A percentile compares a stretch with the other conserved stretches of the same genome.
Conservation (phyloP, 495 filamentous ascomycete species). For the Podospora didyma region DNA sequence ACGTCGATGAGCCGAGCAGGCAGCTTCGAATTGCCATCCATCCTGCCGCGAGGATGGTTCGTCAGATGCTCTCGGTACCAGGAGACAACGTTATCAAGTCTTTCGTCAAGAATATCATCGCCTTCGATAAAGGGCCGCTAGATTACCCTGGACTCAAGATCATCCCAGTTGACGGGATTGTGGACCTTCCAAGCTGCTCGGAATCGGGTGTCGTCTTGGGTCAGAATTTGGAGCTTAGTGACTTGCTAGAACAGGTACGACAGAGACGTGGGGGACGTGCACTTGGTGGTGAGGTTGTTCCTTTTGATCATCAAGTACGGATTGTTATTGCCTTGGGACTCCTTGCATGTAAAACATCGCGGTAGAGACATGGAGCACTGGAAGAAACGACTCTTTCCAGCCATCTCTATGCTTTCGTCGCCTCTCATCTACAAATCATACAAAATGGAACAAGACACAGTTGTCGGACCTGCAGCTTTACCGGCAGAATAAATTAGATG, state of each 20-base stretch:
- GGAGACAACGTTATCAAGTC: neutral
- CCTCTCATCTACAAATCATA: no score
- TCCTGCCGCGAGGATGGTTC: neutral
- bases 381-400: no score
- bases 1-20: neutral
- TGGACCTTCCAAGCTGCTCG: neutral
- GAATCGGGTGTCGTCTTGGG: neutral
- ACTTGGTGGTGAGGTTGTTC: neutral
- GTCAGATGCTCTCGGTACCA: neutral
- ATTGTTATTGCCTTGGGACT: no score
- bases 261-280: neutral
- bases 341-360: no score
- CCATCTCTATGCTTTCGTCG: no score
- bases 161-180: neutral
- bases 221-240: neutral
- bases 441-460: no score
- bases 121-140: neutral
- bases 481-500: no score
- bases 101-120: slow-evolving; percentile 1
- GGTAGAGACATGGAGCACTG: no score
- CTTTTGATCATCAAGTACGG: neutral
- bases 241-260: neutral
- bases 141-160: neutral
- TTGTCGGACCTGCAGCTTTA: no score
- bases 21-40: neutral